These are phyloP conservation scores for Xylaria venustula DNA, from an alignment of 495 filamentous ascomycete genomes.

Conservation along the genomic window DNA sequence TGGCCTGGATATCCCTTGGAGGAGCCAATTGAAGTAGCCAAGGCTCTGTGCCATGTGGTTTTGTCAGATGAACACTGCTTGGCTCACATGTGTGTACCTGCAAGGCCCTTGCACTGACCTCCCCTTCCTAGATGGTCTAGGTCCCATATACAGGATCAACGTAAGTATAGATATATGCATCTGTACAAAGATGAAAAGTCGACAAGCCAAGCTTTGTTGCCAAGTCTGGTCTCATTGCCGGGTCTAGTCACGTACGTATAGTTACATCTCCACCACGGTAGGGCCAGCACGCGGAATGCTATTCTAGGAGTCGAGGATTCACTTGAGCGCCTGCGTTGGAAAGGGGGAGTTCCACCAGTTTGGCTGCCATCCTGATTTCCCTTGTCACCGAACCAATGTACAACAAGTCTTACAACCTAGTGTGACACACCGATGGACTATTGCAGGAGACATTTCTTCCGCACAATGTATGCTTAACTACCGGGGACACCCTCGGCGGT, in stretches of 20 bases:
- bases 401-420: neutral
- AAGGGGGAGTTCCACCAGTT: neutral
- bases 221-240: slow-evolving; percentile 8
- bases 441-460: neutral
- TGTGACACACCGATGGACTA: neutral
- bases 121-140: neutral
- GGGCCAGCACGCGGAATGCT: neutral
- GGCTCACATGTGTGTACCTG: slow-evolving; percentile 10
- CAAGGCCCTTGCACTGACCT: slow-evolving; percentile 7
- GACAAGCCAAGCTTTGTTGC: slow-evolving; percentile 10
- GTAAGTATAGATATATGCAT: neutral
- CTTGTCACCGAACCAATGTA: slow-evolving; percentile 3
- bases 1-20: neutral
- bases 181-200: neutral
- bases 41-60: slow-evolving; percentile 4
- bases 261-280: slow-evolving; percentile 1
- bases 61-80: slow-evolving; percentile 2
- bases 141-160: neutral
- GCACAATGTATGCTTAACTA: neutral
- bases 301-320: neutral
- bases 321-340: neutral
- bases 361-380: neutral
- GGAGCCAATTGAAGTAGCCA: slow-evolving; percentile 9
- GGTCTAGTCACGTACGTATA: neutral
- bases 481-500: slow-evolving; percentile 4